phyloP scores from a whole-genome alignment of 1,284 basidiomycete genomes.

The Cutaneotrichosporon mucoides region DNA sequence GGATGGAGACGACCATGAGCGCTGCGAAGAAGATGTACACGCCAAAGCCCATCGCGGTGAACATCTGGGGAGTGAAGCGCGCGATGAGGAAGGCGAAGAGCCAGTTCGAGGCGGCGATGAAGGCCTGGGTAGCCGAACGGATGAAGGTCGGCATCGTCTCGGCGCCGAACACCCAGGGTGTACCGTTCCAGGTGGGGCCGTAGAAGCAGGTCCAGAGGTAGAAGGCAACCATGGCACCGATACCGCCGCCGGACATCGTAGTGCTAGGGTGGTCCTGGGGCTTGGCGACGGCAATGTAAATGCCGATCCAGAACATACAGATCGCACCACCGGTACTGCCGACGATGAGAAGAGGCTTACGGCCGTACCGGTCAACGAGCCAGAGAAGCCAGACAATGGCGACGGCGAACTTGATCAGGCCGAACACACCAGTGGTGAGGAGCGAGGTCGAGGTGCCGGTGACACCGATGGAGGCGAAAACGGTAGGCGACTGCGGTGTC shows the following conservation, averaged over 20 bases:
- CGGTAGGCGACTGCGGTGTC: slow-evolving; percentile 20
- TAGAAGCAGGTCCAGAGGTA: slow-evolving; percentile 45
- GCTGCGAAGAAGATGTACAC: slow-evolving; percentile 47
- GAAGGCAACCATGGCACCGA: slow-evolving; percentile 37
- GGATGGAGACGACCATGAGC: slow-evolving; percentile 36
- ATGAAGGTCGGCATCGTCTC: slow-evolving; percentile 46
- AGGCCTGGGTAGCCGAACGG: slow-evolving; percentile 39
- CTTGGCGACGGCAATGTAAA: slow-evolving; percentile 32
- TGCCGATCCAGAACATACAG: slow-evolving; percentile 31
- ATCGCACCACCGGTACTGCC: slow-evolving; percentile 18
- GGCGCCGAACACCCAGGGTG: slow-evolving; percentile 45
- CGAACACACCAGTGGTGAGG: slow-evolving; percentile 49
- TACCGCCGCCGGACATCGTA: slow-evolving; percentile 29
- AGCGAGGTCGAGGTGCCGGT: slow-evolving; percentile 30
- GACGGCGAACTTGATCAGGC: slow-evolving; percentile 42
- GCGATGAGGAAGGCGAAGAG: slow-evolving; percentile 38
- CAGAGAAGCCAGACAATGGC: slow-evolving; percentile 30
- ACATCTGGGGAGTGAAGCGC: slow-evolving; percentile 35
- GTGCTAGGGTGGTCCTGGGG: slow-evolving; percentile 21
- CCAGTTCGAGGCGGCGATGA: slow-evolving; percentile 47
- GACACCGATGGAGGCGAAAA: slow-evolving; percentile 47
- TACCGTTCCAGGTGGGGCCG: slow-evolving; percentile 35
- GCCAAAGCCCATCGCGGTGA: slow-evolving; percentile 32
- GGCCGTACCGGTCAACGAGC: slow-evolving; percentile 39
- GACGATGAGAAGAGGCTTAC: slow-evolving; percentile 26